These are phyloP conservation scores for Thozetella sp. DNA, from an alignment of 495 filamentous ascomycete species.

Conservation along the genomic window DNA sequence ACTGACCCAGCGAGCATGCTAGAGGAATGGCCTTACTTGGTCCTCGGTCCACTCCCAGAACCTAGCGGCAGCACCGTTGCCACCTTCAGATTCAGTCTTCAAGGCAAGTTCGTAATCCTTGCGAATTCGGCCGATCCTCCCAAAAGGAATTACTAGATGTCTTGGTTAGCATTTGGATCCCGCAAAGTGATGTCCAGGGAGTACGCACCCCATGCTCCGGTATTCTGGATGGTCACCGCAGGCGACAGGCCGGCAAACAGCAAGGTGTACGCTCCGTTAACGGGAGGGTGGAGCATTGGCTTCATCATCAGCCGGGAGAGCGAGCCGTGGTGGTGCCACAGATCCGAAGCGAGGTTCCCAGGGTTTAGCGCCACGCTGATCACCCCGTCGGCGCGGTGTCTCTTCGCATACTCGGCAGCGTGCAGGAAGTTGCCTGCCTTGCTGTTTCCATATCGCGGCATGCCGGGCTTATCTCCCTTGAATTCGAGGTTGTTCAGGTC, in stretches of 20 bases:
- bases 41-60: not conserved
- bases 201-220: not conserved
- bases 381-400: constrained; percentile 25
- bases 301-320: constrained; percentile 3
- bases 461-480: constrained; percentile 1
- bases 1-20: no score
- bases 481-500: constrained; percentile 13
- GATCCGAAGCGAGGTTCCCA: constrained; percentile 32
- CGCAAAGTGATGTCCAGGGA: not conserved
- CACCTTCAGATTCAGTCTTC: not conserved
- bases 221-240: constrained; percentile 22
- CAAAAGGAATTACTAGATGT: not conserved
- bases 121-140: not conserved
- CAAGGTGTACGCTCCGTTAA: constrained; percentile 46
- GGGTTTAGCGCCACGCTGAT: constrained; percentile 30
- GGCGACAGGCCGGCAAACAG: constrained; percentile 43
- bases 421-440: constrained; percentile 41
- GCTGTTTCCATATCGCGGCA: constrained; percentile 31
- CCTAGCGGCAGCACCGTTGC: not conserved
- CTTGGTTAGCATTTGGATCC: not conserved
- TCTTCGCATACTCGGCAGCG: constrained; percentile 30
- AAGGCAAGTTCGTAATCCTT: not conserved
- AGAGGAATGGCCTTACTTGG: no score
- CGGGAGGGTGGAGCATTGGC: constrained; percentile 17
- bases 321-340: constrained; percentile 23